Evolutionary conservation across 2,329 filamentous ascomycete species (phyloP), one percentile per base, ranked within the genome.

Genomic region (Trichoderma endophyticum): DNA sequence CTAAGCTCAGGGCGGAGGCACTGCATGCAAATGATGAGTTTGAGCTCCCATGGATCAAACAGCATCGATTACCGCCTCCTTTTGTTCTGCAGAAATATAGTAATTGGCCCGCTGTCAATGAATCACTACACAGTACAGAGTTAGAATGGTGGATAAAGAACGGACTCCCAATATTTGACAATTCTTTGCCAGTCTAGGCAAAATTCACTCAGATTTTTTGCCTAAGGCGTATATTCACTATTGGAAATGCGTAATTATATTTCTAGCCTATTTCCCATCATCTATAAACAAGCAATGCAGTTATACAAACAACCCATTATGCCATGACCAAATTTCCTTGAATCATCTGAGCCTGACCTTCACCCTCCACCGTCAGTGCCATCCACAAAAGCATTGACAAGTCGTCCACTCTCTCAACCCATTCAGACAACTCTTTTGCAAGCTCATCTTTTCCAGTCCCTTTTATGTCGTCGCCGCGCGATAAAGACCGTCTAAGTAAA

Each of bases 311-410:
- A 24, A 21, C 6, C 6, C 11, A 51, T 64, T 32, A 60, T 6
- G 56, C 36, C 36, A 64, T 48, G 8, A 18, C 4, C 18, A 64
- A 51, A n/a, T 39, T 51, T 21, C 61, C 61, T 30, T 64, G 61
- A 7, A 64, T 32, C 36, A 54, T 71, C 62, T 68, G 30, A 18
- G 65, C 65, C 7, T 70, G 67, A 26, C 67, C 67, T 24, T 70
- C 56, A 4, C 67, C 67, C 9, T 70, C 67, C 2, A 70, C 7
- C 9, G 39, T 63, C 39, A 70, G n/a, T 15, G 67, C 67, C 57
- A 70, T 36, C 67, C 67, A 70, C 12, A 70, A n/a, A 4, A 70
- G 67, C 67, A 70, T 70, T 1, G 67, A 70, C 2, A 70, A 51
- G 4, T 70, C 67, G 30, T 70, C 67, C 28, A 63, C 67, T 12